Evolutionary conservation across 2,329 filamentous ascomycete genomes (phyloP).

Genomic region (Colletotrichum caudatum): DNA sequence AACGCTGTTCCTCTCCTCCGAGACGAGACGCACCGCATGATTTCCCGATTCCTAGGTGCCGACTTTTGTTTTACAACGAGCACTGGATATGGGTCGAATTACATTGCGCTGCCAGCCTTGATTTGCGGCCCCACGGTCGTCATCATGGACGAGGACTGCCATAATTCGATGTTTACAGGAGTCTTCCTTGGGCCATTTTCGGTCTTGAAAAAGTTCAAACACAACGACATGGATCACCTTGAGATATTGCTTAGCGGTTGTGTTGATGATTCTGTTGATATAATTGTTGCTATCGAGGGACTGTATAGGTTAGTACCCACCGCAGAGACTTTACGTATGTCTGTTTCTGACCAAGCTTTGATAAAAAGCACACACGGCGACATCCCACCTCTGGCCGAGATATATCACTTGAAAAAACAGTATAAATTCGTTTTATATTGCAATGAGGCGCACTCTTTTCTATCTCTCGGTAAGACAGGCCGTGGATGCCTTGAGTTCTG

Average conservation of each 20-base stretch:
- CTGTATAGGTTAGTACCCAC: conserved; percentile 27
- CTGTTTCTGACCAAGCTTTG: not conserved
- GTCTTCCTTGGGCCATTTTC: conserved; percentile 26
- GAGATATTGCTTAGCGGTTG: conserved; percentile 22
- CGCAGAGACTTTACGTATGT: not conserved
- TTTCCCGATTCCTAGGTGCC: conserved; percentile 29
- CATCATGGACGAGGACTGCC: conserved; percentile 39
- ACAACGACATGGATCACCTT: conserved; percentile 35
- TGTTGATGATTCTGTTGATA: conserved; percentile 5
- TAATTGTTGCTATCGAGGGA: conserved; percentile 35
- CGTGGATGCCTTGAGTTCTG: conserved; percentile 41
- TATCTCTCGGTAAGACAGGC: conserved; percentile 39
- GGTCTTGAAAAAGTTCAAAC: conserved; percentile 26
- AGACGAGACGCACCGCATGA: conserved; percentile 21
- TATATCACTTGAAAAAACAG: conserved; percentile 25
- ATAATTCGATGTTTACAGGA: conserved; percentile 41
- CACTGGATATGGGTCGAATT: conserved; percentile 42
- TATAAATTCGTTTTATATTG: conserved; percentile 41
- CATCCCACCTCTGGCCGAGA: conserved; percentile 1
- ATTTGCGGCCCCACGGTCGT: conserved; percentile 25
- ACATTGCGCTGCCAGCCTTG: conserved; percentile 36
- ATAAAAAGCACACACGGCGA: conserved; percentile 18
- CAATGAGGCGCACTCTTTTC: conserved; percentile 42
- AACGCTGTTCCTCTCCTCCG: conserved; percentile 28
- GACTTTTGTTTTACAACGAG: conserved; percentile 41